Conservation (phyloP, 2,329 filamentous ascomycete genomes). For the Sporothrix globosa region DNA sequence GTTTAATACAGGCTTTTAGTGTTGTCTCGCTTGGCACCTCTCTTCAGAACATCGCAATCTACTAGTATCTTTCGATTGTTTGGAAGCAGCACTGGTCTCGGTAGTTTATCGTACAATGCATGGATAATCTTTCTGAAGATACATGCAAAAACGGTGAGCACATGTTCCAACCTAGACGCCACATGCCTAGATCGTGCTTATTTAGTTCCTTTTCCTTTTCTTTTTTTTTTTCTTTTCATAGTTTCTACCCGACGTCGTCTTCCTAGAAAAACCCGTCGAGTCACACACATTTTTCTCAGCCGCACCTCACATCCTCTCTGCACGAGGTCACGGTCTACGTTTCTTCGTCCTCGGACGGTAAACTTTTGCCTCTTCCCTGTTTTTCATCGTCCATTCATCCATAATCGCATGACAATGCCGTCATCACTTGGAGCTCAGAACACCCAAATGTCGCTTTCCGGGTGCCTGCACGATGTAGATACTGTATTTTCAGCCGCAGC, state of each 20-base stretch:
- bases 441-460: background rate
- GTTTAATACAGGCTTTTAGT: background rate
- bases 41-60: background rate
- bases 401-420: background rate
- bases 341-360: background rate
- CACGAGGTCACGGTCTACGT: background rate
- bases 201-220: background rate
- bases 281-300: conserved; percentile 1
- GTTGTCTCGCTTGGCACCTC: background rate
- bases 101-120: background rate
- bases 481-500: background rate
- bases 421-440: background rate
- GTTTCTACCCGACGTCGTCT: no score
- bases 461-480: background rate
- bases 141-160: background rate
- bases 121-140: background rate
- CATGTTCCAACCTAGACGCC: conserved; percentile 1
- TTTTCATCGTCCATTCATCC: conserved; percentile 2
- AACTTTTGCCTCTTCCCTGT: background rate
- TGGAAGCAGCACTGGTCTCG: background rate
- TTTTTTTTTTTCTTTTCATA: background rate
- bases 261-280: background rate
- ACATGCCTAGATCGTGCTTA: conserved; percentile 8
- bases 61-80: background rate
- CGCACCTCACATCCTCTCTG: background rate